Base-by-base conservation (phyloP, 306 rosid species). In the Gastrolobium villosum region DNA sequence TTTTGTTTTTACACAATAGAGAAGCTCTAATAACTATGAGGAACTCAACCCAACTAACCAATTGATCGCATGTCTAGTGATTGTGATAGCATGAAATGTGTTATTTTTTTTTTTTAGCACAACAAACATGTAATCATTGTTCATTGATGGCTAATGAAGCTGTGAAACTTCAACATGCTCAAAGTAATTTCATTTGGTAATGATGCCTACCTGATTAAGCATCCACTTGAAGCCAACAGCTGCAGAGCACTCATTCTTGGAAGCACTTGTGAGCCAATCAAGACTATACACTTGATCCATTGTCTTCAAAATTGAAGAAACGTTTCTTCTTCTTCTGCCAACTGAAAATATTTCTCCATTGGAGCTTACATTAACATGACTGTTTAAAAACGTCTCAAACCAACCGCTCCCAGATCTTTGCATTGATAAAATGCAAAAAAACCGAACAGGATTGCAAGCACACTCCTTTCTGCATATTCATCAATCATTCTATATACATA, bases 401-500 rank as follows among this genome's bases (percentile, higher is more conserved):
- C 98, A 94, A 66, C 97, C 97, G 52, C 98, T 94, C 72, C 98
- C 98, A 54, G 97, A 94, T 87, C 98, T 92, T 86, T 94, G 97
- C 98, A 86, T 89, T 5, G 97, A 94, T 57, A 90, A 78, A n/a
- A 94, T 88, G 77, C 92, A 93, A 14, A 94, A 94, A 73, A 81
- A 90, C n/a, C 90, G 82, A 76, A 92, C 95, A 6, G 93, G 98
- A 36, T 69, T 59, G 71, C 73, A 64, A 66, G 81, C 87, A 72
- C 98, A 94, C 72, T 89, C 96, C 76, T 89, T 82, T 87, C 98
- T 94, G 79, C 74, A 74, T 73, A 80, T 82, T 61, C 46, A 50
- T 75, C 72, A 69, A 84, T 67, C 66, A 57, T 15, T 77, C 46
- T 72, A 59, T 31, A 67, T 41, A 4, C 6, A 37, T 32, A 5